These are phyloP conservation scores for Trichosanthes truncata DNA, from an alignment of 306 rosid genomes.

Conservation along the genomic window DNA sequence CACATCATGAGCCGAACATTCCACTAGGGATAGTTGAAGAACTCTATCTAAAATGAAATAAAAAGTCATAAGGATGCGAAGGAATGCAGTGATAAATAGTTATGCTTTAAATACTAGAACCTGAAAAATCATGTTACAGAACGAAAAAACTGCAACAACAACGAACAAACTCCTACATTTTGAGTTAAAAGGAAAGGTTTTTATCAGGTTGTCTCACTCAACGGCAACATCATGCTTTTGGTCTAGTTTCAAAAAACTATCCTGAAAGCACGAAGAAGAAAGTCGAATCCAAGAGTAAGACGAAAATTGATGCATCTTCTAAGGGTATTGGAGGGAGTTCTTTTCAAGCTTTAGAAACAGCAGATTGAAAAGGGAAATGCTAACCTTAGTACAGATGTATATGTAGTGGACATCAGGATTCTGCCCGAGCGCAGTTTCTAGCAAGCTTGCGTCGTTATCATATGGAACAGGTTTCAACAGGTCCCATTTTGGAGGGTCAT, in stretches of 20 bases:
- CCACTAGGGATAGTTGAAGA: not conserved
- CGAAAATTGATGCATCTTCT: not conserved
- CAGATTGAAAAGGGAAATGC: not conserved
- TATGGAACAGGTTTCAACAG: constrained; percentile 61
- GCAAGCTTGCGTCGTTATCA: constrained; percentile 47
- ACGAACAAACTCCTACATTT: not conserved
- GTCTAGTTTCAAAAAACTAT: not conserved
- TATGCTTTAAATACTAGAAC: not conserved
- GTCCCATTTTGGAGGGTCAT: constrained; percentile 51
- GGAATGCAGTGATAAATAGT: not conserved
- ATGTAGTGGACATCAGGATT: constrained; percentile 70
- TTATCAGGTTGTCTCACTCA: not conserved
- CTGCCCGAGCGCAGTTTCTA: constrained; percentile 49
- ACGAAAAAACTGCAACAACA: not conserved
- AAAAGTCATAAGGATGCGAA: not conserved
- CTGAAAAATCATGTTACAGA: not conserved
- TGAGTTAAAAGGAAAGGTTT: not conserved
- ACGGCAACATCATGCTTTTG: not conserved
- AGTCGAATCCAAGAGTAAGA: not conserved
- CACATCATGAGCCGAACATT: not conserved
- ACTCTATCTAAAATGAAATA: not conserved
- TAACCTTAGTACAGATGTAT: constrained; percentile 64
- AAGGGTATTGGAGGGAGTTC: not conserved
- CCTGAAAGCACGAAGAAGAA: not conserved
- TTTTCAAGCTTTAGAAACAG: not conserved